phyloP scores from a whole-genome alignment of 805 yeast species.

The Grigorovia humatica region DNA sequence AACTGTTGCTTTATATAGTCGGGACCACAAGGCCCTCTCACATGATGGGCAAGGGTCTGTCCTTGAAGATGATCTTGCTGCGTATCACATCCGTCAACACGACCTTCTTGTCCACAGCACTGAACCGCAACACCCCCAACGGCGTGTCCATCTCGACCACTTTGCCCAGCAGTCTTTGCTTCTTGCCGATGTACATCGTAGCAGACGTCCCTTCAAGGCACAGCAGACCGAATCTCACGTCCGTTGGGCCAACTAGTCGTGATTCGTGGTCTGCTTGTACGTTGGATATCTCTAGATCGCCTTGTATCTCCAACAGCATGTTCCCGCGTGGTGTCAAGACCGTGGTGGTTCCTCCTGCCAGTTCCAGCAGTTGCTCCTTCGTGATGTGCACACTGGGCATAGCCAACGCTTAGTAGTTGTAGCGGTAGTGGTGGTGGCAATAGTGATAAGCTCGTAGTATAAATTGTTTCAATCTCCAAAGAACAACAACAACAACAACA shows the following conservation, averaged over 20 bases:
- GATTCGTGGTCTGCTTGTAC: slow-evolving; percentile 6
- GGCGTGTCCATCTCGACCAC: slow-evolving; percentile 54
- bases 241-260: slow-evolving; percentile 4
- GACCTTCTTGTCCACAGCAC: slow-evolving; percentile 27
- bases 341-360: slow-evolving; percentile 8
- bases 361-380: not conserved
- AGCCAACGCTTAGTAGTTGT: not conserved
- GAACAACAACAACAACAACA: not conserved
- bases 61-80: slow-evolving; percentile 50
- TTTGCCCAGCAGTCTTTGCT: slow-evolving; percentile 59
- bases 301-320: slow-evolving; percentile 60
- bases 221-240: slow-evolving; percentile 21
- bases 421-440: not conserved
- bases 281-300: slow-evolving; percentile 40
- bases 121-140: slow-evolving; percentile 46
- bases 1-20: no score
- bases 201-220: slow-evolving; percentile 31
- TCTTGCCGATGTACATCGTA: slow-evolving; percentile 52
- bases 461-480: not conserved
- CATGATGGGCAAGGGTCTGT: slow-evolving; percentile 73
- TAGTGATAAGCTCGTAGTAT: not conserved
- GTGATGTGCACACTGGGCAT: not conserved
- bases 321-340: slow-evolving; percentile 44
- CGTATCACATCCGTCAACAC: slow-evolving; percentile 49
- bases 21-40: no score